phyloP scores from a whole-genome alignment of 2,329 filamentous ascomycete genomes.

The Xylariales sp. region DNA sequence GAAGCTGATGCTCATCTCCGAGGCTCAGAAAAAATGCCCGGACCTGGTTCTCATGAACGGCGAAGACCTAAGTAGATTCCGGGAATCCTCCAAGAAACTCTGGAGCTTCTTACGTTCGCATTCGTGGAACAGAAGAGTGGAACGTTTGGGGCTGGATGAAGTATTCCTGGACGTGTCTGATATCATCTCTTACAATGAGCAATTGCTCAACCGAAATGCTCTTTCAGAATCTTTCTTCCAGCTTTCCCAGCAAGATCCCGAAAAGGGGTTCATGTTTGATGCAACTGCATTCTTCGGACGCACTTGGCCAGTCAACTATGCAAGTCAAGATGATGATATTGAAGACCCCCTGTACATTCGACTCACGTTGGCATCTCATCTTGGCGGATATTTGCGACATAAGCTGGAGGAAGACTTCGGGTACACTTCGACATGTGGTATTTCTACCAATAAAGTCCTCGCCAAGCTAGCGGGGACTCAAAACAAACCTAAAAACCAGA shows the following conservation, averaged over 20 bases:
- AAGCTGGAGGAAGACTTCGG: conserved; percentile 71
- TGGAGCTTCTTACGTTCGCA: conserved; percentile 68
- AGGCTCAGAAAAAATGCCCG: conserved; percentile 75
- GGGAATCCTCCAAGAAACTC: conserved; percentile 77
- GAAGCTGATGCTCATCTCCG: conserved; percentile 81
- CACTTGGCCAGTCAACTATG: conserved; percentile 29
- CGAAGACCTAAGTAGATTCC: conserved; percentile 80
- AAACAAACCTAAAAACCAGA: conserved; percentile 86
- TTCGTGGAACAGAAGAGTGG: conserved; percentile 73
- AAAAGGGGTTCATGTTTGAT: conserved; percentile 76
- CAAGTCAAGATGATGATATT: conserved; percentile 18
- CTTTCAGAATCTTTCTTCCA: conserved; percentile 73
- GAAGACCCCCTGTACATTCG: conserved; percentile 47
- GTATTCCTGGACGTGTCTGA: conserved; percentile 83
- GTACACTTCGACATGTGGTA: conserved; percentile 82
- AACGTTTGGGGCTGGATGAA: conserved; percentile 88
- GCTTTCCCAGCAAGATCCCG: conserved; percentile 67
- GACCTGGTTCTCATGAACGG: conserved; percentile 82
- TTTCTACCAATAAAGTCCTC: conserved; percentile 82
- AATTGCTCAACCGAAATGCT: conserved; percentile 62
- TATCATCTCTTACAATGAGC: conserved; percentile 76
- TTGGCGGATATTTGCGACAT: conserved; percentile 69
- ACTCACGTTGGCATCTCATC: conserved; percentile 73
- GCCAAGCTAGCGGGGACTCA: conserved; percentile 79
- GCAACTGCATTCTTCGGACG: conserved; percentile 62